phyloP scores from a whole-genome alignment of 768 basidiomycete genomes.

The Tulasnella calospora region DNA sequence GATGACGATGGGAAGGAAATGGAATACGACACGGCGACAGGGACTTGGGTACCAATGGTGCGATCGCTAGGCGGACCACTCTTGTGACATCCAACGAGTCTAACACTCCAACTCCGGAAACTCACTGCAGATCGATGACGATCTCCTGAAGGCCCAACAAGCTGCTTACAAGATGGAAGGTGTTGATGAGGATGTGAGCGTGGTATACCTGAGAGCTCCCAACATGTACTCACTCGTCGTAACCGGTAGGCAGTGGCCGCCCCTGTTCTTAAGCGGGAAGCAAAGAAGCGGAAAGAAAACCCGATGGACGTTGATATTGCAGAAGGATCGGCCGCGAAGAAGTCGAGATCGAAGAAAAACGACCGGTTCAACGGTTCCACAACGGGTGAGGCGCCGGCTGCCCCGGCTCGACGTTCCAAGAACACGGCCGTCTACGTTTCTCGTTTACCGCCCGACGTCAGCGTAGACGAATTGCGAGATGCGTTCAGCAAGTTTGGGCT shows the following conservation, averaged over 20 bases:
- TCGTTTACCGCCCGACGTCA: slow-evolving; percentile 70
- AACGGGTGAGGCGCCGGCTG: slow-evolving; percentile 30
- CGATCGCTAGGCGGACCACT: slow-evolving; percentile 35
- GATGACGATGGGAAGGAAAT: slow-evolving; percentile 85
- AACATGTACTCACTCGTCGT: slow-evolving; percentile 31
- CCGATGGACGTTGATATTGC: slow-evolving; percentile 71
- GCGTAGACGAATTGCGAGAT: slow-evolving; percentile 65
- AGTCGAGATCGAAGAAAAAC: slow-evolving; percentile 55
- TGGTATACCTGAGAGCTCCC: neutral
- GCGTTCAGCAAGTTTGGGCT: slow-evolving; percentile 91
- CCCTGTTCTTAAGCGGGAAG: slow-evolving; percentile 54
- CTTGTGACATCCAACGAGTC: neutral
- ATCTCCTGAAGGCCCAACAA: slow-evolving; percentile 82
- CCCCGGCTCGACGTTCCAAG: slow-evolving; percentile 55
- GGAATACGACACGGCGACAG: slow-evolving; percentile 76
- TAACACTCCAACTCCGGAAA: slow-evolving; percentile 12
- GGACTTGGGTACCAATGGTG: slow-evolving; percentile 80
- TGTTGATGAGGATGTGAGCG: slow-evolving; percentile 85
- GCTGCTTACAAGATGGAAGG: slow-evolving; percentile 89
- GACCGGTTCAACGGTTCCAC: slow-evolving; percentile 35
- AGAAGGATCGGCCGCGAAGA: slow-evolving; percentile 56
- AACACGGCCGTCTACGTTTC: slow-evolving; percentile 92
- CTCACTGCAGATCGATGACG: slow-evolving; percentile 70
- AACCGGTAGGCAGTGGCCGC: slow-evolving; percentile 71
- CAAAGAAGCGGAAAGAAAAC: slow-evolving; percentile 61